Evolutionary conservation across 202 grass and related monocot genomes (phyloP).

Genomic region (Setaria viridis): DNA sequence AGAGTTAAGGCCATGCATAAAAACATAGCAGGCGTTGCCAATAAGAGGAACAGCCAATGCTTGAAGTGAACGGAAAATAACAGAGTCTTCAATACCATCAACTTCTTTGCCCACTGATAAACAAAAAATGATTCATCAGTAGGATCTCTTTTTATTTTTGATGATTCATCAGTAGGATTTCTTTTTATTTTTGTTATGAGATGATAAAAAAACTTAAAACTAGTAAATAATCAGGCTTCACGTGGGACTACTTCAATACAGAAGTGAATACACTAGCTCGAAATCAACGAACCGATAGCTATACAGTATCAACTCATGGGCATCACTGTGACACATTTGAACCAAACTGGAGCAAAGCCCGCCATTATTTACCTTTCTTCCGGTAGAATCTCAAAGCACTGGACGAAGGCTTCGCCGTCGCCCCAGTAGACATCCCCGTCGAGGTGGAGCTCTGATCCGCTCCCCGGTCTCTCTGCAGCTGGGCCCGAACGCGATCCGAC

Average conservation of each 20-base stretch:
- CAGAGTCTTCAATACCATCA: slow-evolving; percentile 69
- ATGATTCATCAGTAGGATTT: background rate
- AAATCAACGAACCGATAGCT: background rate
- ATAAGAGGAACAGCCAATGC: slow-evolving; percentile 83
- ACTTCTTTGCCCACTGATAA: slow-evolving; percentile 63
- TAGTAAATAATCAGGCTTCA: background rate
- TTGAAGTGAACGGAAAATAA: slow-evolving; percentile 79
- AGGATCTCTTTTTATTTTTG: too few species aligned
- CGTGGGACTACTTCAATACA: background rate
- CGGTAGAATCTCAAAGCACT: slow-evolving; percentile 71
- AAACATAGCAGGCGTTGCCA: slow-evolving; percentile 85
- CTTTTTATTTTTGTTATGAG: background rate
- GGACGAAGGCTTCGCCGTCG: slow-evolving; percentile 39
- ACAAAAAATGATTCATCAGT: background rate
- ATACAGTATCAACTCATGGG: background rate
- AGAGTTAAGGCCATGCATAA: slow-evolving; percentile 95
- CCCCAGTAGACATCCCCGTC: background rate
- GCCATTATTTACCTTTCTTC: slow-evolving; percentile 56
- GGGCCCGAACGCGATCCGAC: slow-evolving; percentile 52
- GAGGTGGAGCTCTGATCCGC: slow-evolving; percentile 25
- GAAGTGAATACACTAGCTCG: background rate
- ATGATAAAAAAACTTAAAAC: background rate
- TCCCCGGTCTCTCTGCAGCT: slow-evolving; percentile 39
- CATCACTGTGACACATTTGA: background rate
- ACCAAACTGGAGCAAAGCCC: background rate